phyloP scores from a whole-genome alignment of 1,284 basidiomycete genomes.

The Waitea zeae region DNA sequence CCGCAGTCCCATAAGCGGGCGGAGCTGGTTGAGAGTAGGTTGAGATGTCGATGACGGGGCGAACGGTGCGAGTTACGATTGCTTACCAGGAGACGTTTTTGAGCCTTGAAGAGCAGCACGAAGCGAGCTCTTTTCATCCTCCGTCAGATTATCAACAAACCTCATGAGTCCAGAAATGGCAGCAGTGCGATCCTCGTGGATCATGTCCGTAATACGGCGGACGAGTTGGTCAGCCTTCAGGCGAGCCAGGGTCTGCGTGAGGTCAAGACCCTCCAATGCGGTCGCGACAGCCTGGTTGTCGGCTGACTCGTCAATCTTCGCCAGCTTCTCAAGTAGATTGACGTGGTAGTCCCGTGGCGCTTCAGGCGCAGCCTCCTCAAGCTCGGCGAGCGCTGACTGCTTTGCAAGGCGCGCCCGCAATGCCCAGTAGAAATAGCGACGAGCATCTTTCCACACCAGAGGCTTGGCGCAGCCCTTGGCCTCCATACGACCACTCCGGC shows the following conservation, averaged over 20 bases:
- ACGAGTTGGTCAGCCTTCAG: conserved; percentile 49
- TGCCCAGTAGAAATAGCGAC: conserved; percentile 93
- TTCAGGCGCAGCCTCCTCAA: conserved; percentile 46
- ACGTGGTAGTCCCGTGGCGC: conserved; percentile 41
- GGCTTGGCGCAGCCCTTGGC: conserved; percentile 87
- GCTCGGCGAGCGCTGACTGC: conserved; percentile 36
- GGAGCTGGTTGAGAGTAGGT: too few relatives aligned
- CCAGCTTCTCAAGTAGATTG: conserved; percentile 38
- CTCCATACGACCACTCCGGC: conserved; percentile 93
- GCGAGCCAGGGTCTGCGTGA: conserved; percentile 37
- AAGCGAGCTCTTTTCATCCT: conserved; percentile 52
- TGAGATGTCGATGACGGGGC: too few relatives aligned
- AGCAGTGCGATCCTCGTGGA: conserved; percentile 52
- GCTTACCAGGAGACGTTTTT: too few relatives aligned
- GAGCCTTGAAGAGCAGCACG: conserved; percentile 45
- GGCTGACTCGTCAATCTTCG: conserved; percentile 30
- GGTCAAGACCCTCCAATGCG: conserved; percentile 49
- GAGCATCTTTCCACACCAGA: conserved; percentile 76
- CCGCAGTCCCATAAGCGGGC: too few relatives aligned
- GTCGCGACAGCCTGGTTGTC: conserved; percentile 39
- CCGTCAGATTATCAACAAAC: conserved; percentile 49
- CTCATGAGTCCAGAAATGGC: conserved; percentile 50
- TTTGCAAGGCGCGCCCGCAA: conserved; percentile 65
- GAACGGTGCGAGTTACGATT: too few relatives aligned
- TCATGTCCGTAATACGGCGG: conserved; percentile 39